Evolutionary conservation across 2,329 filamentous ascomycete genomes (phyloP), one percentile per base, ranked within the genome.

Genomic region (Chaetomiaceae sp.): DNA sequence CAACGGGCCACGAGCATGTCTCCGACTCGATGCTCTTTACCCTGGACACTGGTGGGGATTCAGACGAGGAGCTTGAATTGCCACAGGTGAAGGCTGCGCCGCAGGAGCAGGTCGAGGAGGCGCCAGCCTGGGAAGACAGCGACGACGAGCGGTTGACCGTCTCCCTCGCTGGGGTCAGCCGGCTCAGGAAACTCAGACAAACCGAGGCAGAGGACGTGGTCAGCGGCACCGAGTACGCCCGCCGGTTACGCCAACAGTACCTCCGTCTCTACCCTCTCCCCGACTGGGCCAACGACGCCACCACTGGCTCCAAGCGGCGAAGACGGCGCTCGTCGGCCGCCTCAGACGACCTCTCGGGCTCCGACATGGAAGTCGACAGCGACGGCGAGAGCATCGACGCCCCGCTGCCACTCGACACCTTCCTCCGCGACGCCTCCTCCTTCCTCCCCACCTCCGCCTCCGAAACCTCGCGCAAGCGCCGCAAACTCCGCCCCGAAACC

Each of bases 71-170:
- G n/a, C 12, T 34, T 6, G 59, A 63, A 19, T 45, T 53, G 7
- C 51, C 12, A 53, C 59, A 15, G 33, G 46, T 23, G 31, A 65
- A 15, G 64, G 59, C 43, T 8, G 33, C 50, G 0, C 47, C 49
- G 9, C 57, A 57, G 34, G 36, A 48, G 3, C 38, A 45, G 27
- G n/a, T 61, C 6, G 59, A 61, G 6, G 74, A 79, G 38, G 74
- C 75, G 19, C 78, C 85, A 3, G 88, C 84, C 1, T 99, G 94
- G 94, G 84, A 91, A 62, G 94, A 99, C 68, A 97, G 91, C 69
- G 94, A 99, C 64, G 94, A 99, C 66, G 94, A 97, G 66, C 82
- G 89, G 50, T 75, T 96, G 58, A 82, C 84, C 6, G 80, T 99
- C 45, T 97, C 92, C 14, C 78, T 99, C 36, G 87, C 89, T 3